phyloP scores from a whole-genome alignment of 2,329 filamentous ascomycete genomes.

The Sporothrix brasiliensis region DNA sequence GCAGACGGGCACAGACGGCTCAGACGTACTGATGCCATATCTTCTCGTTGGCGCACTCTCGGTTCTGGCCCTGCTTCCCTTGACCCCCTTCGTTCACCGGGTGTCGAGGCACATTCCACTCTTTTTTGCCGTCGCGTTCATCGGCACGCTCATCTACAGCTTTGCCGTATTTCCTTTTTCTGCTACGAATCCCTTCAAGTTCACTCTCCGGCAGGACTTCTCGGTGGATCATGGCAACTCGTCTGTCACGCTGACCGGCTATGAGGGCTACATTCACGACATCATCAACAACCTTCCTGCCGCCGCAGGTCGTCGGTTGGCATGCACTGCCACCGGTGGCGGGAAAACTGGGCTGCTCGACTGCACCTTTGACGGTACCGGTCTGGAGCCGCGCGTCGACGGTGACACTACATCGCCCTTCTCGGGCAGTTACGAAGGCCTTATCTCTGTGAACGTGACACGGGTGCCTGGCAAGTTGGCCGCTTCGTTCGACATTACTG shows the following conservation, averaged over 20 bases:
- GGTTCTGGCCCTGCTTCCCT: conserved; percentile 72
- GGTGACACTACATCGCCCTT: conserved; percentile 65
- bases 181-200: conserved; percentile 74
- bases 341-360: conserved; percentile 57
- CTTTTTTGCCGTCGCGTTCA: conserved; percentile 72
- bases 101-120: conserved; percentile 80
- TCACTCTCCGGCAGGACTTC: conserved; percentile 82
- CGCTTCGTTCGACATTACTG: conserved; percentile 68
- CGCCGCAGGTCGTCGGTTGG: conserved; percentile 62
- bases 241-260: conserved; percentile 67
- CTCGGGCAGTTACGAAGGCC: conserved; percentile 53
- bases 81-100: conserved; percentile 83
- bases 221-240: conserved; percentile 75
- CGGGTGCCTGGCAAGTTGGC: conserved; percentile 42
- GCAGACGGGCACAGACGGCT: conserved; percentile 86
- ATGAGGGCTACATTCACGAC: conserved; percentile 66
- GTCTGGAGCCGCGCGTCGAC: conserved; percentile 39
- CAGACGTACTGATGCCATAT: conserved; percentile 70
- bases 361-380: conserved; percentile 70
- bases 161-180: conserved; percentile 88
- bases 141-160: conserved; percentile 81
- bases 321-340: conserved; percentile 51
- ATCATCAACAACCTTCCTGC: conserved; percentile 73
- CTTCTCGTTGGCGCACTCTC: conserved; percentile 68
- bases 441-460: conserved; percentile 68